phyloP scores from a whole-genome alignment of 345 rosid genomes.

The Moricandia moricandioides region DNA sequence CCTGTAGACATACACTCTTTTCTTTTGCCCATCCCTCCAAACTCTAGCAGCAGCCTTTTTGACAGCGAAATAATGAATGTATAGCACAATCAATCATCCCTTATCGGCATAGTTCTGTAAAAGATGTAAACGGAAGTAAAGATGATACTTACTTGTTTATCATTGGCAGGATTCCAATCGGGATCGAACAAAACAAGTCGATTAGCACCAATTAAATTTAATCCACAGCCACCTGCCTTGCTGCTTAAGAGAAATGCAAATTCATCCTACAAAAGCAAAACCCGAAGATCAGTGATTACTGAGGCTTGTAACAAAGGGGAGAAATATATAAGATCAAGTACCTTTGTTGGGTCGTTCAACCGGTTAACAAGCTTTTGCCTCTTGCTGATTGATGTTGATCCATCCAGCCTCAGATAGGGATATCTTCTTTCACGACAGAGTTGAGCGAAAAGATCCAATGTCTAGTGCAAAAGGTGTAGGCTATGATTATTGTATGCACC shows the following conservation, averaged over 20 bases:
- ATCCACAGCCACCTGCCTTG: slow-evolving; percentile 99
- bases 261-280: slow-evolving; percentile 65
- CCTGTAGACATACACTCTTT: slow-evolving; percentile 92
- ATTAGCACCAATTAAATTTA: slow-evolving; percentile 91
- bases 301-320: slow-evolving; percentile 2
- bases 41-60: slow-evolving; percentile 98
- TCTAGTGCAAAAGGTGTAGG: slow-evolving; percentile 48
- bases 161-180: slow-evolving; percentile 99
- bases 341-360: slow-evolving; percentile 87
- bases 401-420: slow-evolving; percentile 90
- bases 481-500: slow-evolving; percentile 19
- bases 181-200: slow-evolving; percentile 96
- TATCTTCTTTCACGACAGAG: slow-evolving; percentile 97
- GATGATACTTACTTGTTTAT: slow-evolving; percentile 71
- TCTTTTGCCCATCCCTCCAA: slow-evolving; percentile 99
- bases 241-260: slow-evolving; percentile 97
- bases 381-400: slow-evolving; percentile 91
- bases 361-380: slow-evolving; percentile 89
- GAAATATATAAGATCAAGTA: slow-evolving; percentile 22
- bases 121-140: background rate
- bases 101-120: slow-evolving; percentile 12
- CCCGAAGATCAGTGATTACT: slow-evolving; percentile 10
- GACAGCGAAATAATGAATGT: slow-evolving; percentile 22
- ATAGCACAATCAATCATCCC: slow-evolving; percentile 29
- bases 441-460: slow-evolving; percentile 96